Evolutionary conservation across 2,329 filamentous ascomycete genomes (phyloP), one percentile per base, ranked within the genome.

Genomic region (Aspergillus sp.): DNA sequence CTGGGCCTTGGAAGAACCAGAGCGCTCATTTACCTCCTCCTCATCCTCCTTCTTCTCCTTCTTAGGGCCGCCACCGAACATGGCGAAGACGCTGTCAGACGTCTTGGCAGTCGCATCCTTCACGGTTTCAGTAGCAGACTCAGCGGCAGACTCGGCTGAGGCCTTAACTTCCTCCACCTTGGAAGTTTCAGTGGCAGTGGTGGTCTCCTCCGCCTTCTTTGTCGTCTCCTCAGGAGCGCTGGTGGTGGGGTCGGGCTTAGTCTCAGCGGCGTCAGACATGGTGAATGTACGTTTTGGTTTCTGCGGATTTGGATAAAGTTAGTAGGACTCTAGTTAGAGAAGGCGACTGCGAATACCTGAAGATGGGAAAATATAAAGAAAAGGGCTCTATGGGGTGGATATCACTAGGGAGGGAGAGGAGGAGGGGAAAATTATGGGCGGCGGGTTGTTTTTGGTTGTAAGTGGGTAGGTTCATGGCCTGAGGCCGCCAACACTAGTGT

Each of bases 41-140:
- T 69, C 81, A 59, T 90, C 89, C 62, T 87, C 87, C 84, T 95
- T 96, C 84, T 91, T 93, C 81, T 95, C 91, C 83, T 96, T 98
- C 87, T 96, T 96, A 60, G 90, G 90, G 62, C 95, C 95, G 64
- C 95, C 95, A 68, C 95, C 95, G 74, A 99, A 99, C 95, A 99
- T 98, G 77, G 91, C 93, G 83, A 98, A 98, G 64, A 98, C 90
- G 61, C 76, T 84, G 69, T 82, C 79, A 57, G 71, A 71, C 35
- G 80, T 77, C 61, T 76, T 76, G 46, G 70, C 68, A 52, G 74
- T 70, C 49, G 76, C 73, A 56, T 74, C 67, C 37, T 74, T 66
- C 45, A 71, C 74, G 52, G 72, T 73, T 41, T 70, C 70, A 51
- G 69, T 68, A 23, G 71, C 74, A 46, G 72, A 72, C 44, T 70